A percentile compares a stretch with the other conserved stretches of the same genome.
Conservation (phyloP, 805 yeast genomes). For the Isabelozyma rhagii region DNA sequence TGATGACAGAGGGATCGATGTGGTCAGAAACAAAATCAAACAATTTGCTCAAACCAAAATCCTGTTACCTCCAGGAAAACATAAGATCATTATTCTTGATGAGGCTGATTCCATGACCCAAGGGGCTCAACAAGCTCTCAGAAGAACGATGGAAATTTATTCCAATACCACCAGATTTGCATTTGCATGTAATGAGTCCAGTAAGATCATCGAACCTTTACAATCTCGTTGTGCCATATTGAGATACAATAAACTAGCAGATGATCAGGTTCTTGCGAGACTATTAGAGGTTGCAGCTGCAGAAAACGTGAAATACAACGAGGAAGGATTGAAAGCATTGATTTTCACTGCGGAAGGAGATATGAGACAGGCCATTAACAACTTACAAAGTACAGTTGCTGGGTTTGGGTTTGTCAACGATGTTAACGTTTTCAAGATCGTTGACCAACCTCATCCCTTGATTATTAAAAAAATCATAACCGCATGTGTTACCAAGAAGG, state of each 20-base stretch:
- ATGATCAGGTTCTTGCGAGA: constrained; percentile 79
- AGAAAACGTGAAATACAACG: constrained; percentile 75
- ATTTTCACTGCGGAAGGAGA: constrained; percentile 97
- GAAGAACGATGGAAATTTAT: constrained; percentile 93
- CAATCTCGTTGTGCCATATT: constrained; percentile 96
- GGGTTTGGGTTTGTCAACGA: constrained; percentile 92
- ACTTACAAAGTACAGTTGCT: constrained; percentile 88
- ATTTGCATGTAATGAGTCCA: constrained; percentile 95
- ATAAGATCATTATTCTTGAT: constrained; percentile 88
- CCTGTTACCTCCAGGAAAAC: constrained; percentile 81
- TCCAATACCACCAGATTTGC: constrained; percentile 96
- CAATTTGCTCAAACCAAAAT: constrained; percentile 95
- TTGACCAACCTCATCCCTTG: constrained; percentile 94
- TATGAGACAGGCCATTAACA: constrained; percentile 97
- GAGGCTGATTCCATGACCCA: constrained; percentile 98
- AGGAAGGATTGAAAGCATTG: constrained; percentile 89
- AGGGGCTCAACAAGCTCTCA: constrained; percentile 91
- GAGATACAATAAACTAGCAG: constrained; percentile 75
- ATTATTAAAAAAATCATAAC: constrained; percentile 63
- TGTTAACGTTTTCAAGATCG: constrained; percentile 90
- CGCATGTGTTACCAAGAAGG: constrained; percentile 33
- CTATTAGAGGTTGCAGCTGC: constrained; percentile 63
- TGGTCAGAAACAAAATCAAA: constrained; percentile 89
- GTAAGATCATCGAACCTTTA: constrained; percentile 92
- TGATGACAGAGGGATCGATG: constrained; percentile 97